Base-by-base conservation (phyloP, 2,329 filamentous ascomycete species). In the Plenodomus tracheiphilus region DNA sequence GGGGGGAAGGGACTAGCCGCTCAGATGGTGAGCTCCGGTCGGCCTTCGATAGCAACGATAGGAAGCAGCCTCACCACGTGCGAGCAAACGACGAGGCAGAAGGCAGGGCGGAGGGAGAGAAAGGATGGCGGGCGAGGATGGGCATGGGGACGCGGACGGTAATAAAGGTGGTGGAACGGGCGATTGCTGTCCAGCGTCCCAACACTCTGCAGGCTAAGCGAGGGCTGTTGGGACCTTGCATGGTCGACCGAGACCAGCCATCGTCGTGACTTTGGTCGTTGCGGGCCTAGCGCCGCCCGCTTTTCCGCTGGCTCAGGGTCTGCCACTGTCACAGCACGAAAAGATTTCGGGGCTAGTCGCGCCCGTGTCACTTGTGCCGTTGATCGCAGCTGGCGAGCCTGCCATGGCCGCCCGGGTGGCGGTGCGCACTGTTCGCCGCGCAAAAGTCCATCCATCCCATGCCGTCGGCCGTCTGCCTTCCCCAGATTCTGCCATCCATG, bases 211-310 rank as follows among this genome's bases (percentile, higher is more conserved):
- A 43, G 51, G 51, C 42, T 63, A 67, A 62, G 63, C 64, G 64
- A 66, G 58, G 51, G 50, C 58, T 49, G 32, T 54, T 61, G 64
- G 66, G 63, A 66, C 65, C 66, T 65, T 69, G 68, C 65, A 67
- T 59, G 22, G 43, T 21, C 49, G 49, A 49, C 62, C 56, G 54
- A 61, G 64, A 54, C 58, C 52, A 51, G 49, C 45, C 5, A 53
- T 39, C 48, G 49, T 54, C 55, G 56, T 62, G 49, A 53, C 47
- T 58, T 61, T 56, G 35, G 52, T 46, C 58, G 46, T 47, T 49
- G 35, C 19, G 17, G 40, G 57, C 36, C 49, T 64, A 61, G 61
- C 54, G 59, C 47, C n/a, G n/a, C 45, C 38, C 28, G 10, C 49
- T 40, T 63, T 58, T 62, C n/a, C 56, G 61, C 59, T 51, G 58